Conservation (phyloP, 2,329 filamentous ascomycete species). For the Paraphaeosphaeria sporulosa region DNA sequence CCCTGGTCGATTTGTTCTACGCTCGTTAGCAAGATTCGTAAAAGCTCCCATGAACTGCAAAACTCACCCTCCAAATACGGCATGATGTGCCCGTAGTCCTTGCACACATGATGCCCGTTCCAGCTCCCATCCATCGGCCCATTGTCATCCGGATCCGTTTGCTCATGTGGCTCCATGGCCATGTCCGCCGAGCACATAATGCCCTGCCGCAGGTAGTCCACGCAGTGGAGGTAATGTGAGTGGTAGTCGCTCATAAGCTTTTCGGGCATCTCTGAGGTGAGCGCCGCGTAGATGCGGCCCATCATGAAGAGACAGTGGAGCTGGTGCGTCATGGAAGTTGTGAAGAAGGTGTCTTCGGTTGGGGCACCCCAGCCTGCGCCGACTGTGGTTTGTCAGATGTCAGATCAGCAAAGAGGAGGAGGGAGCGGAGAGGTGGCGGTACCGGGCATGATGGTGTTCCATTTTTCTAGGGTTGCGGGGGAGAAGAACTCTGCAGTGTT, state of each 20-base stretch:
- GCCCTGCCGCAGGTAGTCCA: conserved; percentile 24
- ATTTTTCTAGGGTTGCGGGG: conserved; percentile 9
- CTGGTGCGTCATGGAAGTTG: conserved; percentile 20
- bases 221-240: conserved; percentile 22
- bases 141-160: conserved; percentile 19
- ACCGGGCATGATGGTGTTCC: conserved; percentile 21
- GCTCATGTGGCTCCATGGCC: conserved; percentile 20
- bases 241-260: conserved; percentile 18
- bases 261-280: conserved; percentile 6
- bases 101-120: conserved; percentile 23
- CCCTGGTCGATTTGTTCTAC: conserved; percentile 17
- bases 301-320: conserved; percentile 21
- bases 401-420: too few species aligned
- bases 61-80: conserved; percentile 20
- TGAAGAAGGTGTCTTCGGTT: conserved; percentile 15
- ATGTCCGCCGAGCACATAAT: conserved; percentile 26
- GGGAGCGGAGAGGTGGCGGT: not conserved
- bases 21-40: not conserved
- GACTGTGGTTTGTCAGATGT: not conserved
- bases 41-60: too few species aligned
- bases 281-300: conserved; percentile 18
- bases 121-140: conserved; percentile 19
- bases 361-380: conserved; percentile 15
- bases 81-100: conserved; percentile 20
- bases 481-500: conserved; percentile 19